Conservation (phyloP, 768 basidiomycete species). For the Serendipita sp. region DNA sequence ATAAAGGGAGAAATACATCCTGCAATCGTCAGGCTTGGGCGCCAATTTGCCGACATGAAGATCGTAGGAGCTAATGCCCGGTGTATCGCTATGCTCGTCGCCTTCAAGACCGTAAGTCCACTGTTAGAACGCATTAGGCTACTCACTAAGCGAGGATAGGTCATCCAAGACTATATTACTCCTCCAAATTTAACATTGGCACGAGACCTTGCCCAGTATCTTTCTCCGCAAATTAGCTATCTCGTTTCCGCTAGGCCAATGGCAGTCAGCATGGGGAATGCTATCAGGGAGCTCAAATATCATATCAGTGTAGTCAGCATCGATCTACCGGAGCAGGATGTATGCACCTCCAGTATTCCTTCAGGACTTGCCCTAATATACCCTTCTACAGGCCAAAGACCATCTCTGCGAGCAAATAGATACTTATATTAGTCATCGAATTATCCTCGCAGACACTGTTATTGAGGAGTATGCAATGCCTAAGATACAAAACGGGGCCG, state of each 20-base stretch:
- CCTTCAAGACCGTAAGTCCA: slow-evolving; percentile 69
- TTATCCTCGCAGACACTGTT: slow-evolving; percentile 82
- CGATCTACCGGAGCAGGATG: slow-evolving; percentile 90
- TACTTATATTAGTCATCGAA: slow-evolving; percentile 83
- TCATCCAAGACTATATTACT: slow-evolving; percentile 80
- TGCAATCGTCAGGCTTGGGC: slow-evolving; percentile 64
- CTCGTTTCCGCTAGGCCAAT: slow-evolving; percentile 76
- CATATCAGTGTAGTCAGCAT: slow-evolving; percentile 87
- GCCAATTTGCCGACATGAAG: slow-evolving; percentile 83
- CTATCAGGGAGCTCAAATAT: slow-evolving; percentile 83
- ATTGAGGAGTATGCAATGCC: slow-evolving; percentile 76
- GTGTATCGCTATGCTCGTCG: slow-evolving; percentile 79
- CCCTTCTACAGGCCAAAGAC: slow-evolving; percentile 57
- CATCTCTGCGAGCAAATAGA: slow-evolving; percentile 72
- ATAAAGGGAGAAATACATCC: slow-evolving; percentile 83
- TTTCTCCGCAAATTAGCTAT: slow-evolving; percentile 85
- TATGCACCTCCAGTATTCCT: slow-evolving; percentile 23
- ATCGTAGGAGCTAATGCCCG: slow-evolving; percentile 91
- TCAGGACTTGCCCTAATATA: neutral
- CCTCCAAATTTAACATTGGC: slow-evolving; percentile 76
- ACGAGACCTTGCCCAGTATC: slow-evolving; percentile 77
- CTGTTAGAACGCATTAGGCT: neutral
- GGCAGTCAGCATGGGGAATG: slow-evolving; percentile 89
- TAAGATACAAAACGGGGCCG: slow-evolving; percentile 90
- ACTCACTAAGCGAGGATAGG: slow-evolving; percentile 28